Base-by-base conservation (phyloP, 805 yeast genomes). In the Geotrichum ghanense region DNA sequence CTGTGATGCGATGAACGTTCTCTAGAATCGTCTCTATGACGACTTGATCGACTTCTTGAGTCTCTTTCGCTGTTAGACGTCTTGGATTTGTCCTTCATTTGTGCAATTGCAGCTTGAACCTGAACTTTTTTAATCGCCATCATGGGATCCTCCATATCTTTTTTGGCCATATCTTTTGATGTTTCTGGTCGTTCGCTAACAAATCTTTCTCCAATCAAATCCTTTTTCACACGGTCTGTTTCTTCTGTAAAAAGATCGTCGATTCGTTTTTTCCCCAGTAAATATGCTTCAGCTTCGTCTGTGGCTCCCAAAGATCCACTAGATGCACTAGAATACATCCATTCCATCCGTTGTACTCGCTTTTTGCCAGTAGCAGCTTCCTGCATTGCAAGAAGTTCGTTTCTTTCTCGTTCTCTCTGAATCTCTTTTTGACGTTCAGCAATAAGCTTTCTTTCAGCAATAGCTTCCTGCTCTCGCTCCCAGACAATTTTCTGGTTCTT, bases 401-500 rank as follows among this genome's bases (percentile, higher is more conserved):
- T 68, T 34, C 76, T 66, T 50, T 83, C 83, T 34, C 75, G 67
- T 51, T 83, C 86, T 48, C 74, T 71, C 17, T 69, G 70, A 24
- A 82, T 69, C 61, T 86, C 95, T 45, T 71, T 69, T 50, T 78
- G 77, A 24, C 82, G 66, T 55, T 80, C 80, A 50, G 77, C 72
- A 26, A 81, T 76, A 56, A 75, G 74, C 53, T 75, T 74, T 43
- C 80, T 74, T 56, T 85, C 94, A n/a, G 74, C 74, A 4, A 86
- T 65, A 6, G 83, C 79, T 37, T 81, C 81, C 58, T 85, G 88
- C 58, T 92, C 97, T 46, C 70, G 72, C 53, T 78, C 72, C 90
- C 95, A 83, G 27, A 90, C 89, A 57, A 81, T 83, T 53, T 80
- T 81, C 64, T 81, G 87, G 69, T 90, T 90, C 61, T 82, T 84